Evolutionary conservation across 345 rosid species (phyloP), one percentile per base, ranked within the genome.

Genomic region (Clausena lansium): DNA sequence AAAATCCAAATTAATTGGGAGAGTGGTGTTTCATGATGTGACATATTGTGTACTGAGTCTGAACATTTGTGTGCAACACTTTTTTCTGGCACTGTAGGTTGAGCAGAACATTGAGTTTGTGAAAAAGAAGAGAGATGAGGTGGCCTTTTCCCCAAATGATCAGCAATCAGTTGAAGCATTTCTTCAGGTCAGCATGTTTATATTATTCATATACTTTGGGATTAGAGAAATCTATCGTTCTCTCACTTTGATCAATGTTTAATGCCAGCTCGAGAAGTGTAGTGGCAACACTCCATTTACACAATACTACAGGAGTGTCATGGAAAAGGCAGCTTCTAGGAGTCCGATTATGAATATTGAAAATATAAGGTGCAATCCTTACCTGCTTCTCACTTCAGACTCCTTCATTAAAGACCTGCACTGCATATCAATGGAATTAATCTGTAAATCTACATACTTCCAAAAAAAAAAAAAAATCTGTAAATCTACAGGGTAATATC

Each of bases 91-190:
- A 58, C 38, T 74, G 30, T 74, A 94, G 98, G 95, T 92, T 74
- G 97, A 94, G 85, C 78, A 83, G 83, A 92, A 96, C 64, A 67
- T 90, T 36, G 94, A 90, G 76, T 94, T 85, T 85, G 90, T 96
- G 78, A 86, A 77, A 68, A 88, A 83, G 89, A 92, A 86, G 82
- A 91, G 98, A 88, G 98, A 94, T 36, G 98, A 91, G 27, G 93
- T 85, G 72, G 83, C 94, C 36, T 96, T 88, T 80, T 96, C 98
- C n/a, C 98, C 98, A 25, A 92, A 85, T 76, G 97, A 96, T 87
- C 89, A 89, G 73, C 88, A 91, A 84, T 74, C 87, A 33, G 86
- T 80, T 32, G 99, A 91, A 68, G 76, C 90, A 39, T 96, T 96
- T 85, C 87, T 92, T 72, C 93, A 91, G 90, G 94, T 89, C 55